Evolutionary conservation across 2,329 filamentous ascomycete genomes (phyloP).

Genomic region (Trichoderma sp.): DNA sequence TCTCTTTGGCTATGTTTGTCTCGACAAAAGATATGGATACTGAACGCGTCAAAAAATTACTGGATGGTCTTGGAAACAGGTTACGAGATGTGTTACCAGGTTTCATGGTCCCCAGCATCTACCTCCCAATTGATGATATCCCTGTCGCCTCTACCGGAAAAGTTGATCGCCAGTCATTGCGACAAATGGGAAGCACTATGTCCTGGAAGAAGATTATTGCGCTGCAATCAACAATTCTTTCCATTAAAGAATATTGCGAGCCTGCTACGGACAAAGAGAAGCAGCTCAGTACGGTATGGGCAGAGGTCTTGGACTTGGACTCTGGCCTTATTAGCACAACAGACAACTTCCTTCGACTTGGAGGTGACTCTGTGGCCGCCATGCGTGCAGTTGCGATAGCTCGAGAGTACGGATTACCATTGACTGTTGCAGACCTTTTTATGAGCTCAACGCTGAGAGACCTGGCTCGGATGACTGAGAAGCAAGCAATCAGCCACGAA

Average conservation of each 20-base stretch:
- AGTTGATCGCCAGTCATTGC: not conserved
- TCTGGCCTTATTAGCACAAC: not conserved
- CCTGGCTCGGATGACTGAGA: not conserved
- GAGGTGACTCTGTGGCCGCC: conserved; percentile 1
- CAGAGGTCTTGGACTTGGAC: not conserved
- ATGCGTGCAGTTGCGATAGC: conserved; percentile 8
- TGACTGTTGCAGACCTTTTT: conserved; percentile 16
- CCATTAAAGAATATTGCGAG: not conserved
- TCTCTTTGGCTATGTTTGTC: not conserved
- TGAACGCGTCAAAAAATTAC: not conserved
- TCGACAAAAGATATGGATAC: not conserved
- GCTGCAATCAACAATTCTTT: not conserved
- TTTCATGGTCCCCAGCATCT: conserved; percentile 6
- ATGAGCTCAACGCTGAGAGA: not conserved
- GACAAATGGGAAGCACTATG: not conserved
- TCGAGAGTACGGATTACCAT: not conserved
- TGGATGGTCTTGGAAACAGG: not conserved
- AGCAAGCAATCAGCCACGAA: not conserved
- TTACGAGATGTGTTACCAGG: not conserved
- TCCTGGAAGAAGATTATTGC: not conserved
- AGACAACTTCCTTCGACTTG: conserved; percentile 5
- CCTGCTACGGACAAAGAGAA: not conserved
- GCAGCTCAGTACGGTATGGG: not conserved
- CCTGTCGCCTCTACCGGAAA: conserved; percentile 5
- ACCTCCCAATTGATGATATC: not conserved